Evolutionary conservation across 179 eudicot species (phyloP), one percentile per base, ranked within the genome.

Genomic region (Amaranthus tricolor): DNA sequence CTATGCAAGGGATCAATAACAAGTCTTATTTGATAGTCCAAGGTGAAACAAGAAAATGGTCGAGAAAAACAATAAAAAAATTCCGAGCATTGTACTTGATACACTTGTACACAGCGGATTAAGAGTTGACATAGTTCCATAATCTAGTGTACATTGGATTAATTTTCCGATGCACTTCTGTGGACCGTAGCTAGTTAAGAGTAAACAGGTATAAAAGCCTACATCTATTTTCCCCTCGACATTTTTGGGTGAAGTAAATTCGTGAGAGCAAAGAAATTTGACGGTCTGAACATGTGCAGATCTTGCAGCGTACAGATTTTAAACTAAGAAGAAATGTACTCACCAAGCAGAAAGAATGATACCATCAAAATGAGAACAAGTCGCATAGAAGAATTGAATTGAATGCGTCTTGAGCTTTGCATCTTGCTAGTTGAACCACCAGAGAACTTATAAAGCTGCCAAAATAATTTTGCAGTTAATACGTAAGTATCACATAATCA

Each of bases 311-410:
- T 7, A 11, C 6, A 66, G 8, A 4, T 17, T 51, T 51, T 24
- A 5, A 9, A 54, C 57, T 21, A 61, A n/a, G 15, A 59, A 53
- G 43, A 5, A 43, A 10, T 49, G 75, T 62, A 52, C 89, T 84
- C 85, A 92, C 97, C 97, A 62, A 90, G 78, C 60, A 92, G 80
- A 60, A 92, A 80, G 69, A 86, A 59, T 52, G 91, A 78, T 63
- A 92, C 82, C 86, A 89, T 82, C 72, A 92, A 83, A 60, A 79
- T 81, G 82, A 90, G 82, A 60, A 80, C 70, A 66, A 86, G 82
- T 51, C 77, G 87, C 50, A 89, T 62, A 54, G 88, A 85, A 60
- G 70, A 59, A 55, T 79, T 81, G 50, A 84, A 77, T 60, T 83
- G 89, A 67, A 82, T 66, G 19, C 77, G 74, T 51, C 70, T 62